Evolutionary conservation across 495 filamentous ascomycete species (phyloP), one percentile per base, ranked within the genome.

Genomic region (Barbatosphaeria neglecta): DNA sequence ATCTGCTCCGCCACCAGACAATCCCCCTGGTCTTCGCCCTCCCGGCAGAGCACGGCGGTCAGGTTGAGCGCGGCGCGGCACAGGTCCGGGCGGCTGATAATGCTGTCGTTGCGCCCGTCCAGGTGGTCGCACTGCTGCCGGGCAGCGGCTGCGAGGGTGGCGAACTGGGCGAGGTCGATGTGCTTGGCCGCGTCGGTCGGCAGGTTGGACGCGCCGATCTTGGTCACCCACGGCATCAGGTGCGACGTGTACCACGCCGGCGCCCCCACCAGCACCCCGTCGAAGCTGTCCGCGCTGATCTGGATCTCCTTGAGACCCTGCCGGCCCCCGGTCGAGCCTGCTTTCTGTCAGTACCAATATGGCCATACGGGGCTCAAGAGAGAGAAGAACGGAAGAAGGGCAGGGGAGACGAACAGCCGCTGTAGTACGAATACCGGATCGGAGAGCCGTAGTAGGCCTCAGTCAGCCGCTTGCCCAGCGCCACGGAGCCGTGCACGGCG

Each of bases 81-180:
- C 15, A 70, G 60, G 33, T 69, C 63, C 0, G 82, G 78, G 41
- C 73, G 63, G 50, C 77, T 78, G 50, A 87, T 78, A 54, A 86
- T 80, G 23, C 71, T 76, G 52, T 86, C 83, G 6, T 65, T 58
- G 0, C 76, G 64, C 1, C 83, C 82, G 56, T 87, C 84, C 17
- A 76, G 60, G 4, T 44, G 50, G 52, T 88, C 82, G 47, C 83
- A 88, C 51, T 87, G 82, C 0, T 69, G 67, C 9, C 84, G 27
- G 20, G 84, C 69, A 50, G 82, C 80, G 0, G 70, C 61, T 11
- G 70, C 73, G 27, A 83, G 73, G 5, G 69, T 56, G 0, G 61
- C 55, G 57, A 81, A 78, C 17, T 75, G 59, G 0, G 61, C 55
- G 24, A 71, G 47, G 2, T 72, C 58, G 4, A 87, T 73, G 43